Evolutionary conservation across 2,329 filamentous ascomycete genomes (phyloP).

Genomic region (Endocalyx cinctus): DNA sequence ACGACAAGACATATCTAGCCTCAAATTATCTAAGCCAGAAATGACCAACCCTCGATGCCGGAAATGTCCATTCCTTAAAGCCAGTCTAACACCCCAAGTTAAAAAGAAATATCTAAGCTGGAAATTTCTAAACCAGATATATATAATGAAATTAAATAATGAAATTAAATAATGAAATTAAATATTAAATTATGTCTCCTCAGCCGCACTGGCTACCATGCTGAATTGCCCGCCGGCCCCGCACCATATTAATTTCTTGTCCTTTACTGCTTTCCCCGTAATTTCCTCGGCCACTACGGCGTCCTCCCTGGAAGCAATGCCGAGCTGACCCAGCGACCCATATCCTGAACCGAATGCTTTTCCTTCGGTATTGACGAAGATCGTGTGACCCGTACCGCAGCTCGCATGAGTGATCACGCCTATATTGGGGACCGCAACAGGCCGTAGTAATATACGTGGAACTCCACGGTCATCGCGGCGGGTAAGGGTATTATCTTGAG

Average conservation of each 20-base stretch:
- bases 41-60: too few relatives aligned
- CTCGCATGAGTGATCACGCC: constrained; percentile 41
- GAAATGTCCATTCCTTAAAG: too few relatives aligned
- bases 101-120: too few relatives aligned
- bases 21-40: too few relatives aligned
- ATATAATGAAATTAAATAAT: too few relatives aligned
- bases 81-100: too few relatives aligned
- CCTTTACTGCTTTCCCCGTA: constrained; percentile 59
- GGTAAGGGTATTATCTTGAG: constrained; percentile 42
- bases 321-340: constrained; percentile 62
- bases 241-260: constrained; percentile 55
- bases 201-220: too few relatives aligned
- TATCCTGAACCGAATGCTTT: constrained; percentile 65
- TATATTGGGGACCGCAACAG: constrained; percentile 50
- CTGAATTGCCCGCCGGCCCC: constrained; percentile 60
- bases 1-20: too few relatives aligned
- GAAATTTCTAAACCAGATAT: too few relatives aligned
- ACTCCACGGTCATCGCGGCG: constrained; percentile 51
- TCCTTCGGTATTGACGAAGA: constrained; percentile 54
- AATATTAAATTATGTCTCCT: too few relatives aligned
- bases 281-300: constrained; percentile 57
- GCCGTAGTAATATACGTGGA: constrained; percentile 57
- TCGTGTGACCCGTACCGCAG: constrained; percentile 58
- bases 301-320: constrained; percentile 59
- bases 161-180: too few relatives aligned